These are phyloP conservation scores for Syncephalastrum racemosum DNA, from an alignment of 371 early-diverging fungal genomes.

Conservation along the genomic window DNA sequence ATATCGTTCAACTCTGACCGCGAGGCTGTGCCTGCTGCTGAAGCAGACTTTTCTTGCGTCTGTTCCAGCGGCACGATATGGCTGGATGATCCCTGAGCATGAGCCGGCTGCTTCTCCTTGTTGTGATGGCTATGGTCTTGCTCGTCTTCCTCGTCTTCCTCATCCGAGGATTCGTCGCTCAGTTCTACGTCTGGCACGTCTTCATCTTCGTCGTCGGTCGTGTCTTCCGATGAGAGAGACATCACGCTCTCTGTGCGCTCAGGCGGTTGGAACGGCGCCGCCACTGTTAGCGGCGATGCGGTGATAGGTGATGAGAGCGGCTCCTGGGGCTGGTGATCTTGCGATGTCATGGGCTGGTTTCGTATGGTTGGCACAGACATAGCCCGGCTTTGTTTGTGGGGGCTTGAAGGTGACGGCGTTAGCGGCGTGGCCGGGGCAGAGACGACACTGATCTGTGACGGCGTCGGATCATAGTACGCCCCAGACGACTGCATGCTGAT, in stretches of 20 bases:
- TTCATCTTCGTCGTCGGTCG: constrained; percentile 11
- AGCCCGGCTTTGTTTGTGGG: too few species aligned
- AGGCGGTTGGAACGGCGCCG: too few species aligned
- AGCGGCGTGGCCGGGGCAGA: constrained; percentile 34
- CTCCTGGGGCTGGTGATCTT: too few species aligned
- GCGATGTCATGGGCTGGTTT: too few species aligned
- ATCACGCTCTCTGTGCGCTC: neutral
- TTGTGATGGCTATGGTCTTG: neutral
- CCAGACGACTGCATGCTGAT: constrained; percentile 4
- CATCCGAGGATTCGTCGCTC: constrained; percentile 12
- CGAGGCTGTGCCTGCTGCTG: neutral
- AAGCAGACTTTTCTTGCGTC: constrained; percentile 3
- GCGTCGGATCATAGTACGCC: neutral
- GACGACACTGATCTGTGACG: constrained; percentile 25
- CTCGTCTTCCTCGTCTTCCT: constrained; percentile 12
- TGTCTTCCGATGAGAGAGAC: constrained; percentile 10
- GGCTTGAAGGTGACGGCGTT: constrained; percentile 18
- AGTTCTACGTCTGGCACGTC: constrained; percentile 8
- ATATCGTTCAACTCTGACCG: constrained; percentile 18
- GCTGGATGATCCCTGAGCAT: neutral
- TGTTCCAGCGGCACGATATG: neutral
- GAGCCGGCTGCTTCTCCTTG: constrained; percentile 3
- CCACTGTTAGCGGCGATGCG: too few species aligned
- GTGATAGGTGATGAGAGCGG: too few species aligned
- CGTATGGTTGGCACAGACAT: too few species aligned